Conservation (phyloP, 2,329 filamentous ascomycete genomes). For the Xylaria sp. region DNA sequence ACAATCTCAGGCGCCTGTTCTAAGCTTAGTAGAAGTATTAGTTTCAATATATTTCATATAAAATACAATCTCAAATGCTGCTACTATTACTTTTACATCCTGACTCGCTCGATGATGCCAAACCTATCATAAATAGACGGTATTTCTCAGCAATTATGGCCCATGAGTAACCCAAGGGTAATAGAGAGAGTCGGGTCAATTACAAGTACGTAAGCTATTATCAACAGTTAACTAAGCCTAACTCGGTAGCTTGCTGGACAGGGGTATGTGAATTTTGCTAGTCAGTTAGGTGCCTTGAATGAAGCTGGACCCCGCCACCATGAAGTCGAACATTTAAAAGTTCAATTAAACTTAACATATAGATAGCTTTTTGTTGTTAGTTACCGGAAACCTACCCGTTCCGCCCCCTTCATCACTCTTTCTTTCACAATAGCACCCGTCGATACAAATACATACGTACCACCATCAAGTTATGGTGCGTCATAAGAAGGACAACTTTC, state of each 20-base stretch:
- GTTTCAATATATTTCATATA: neutral
- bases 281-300: no score
- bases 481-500: slow-evolving; percentile 89
- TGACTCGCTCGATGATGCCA: no score
- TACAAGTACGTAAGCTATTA: no score
- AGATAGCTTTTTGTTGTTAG: neutral
- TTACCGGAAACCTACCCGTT: neutral
- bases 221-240: neutral
- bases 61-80: no score
- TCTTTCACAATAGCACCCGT: neutral
- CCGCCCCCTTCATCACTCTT: neutral
- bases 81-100: no score
- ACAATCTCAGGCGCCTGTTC: neutral
- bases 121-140: no score
- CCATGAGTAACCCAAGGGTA: no score
- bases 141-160: no score
- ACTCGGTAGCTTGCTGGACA: no score
- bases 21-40: neutral
- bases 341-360: neutral
- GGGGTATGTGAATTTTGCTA: no score
- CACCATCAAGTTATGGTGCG: slow-evolving; percentile 76
- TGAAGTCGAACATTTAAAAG: neutral
- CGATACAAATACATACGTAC: neutral
- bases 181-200: no score
- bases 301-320: neutral